A percentile compares a stretch with the other conserved stretches of the same genome.
These are phyloP conservation scores for Globisporangium recalcitrans DNA, from an alignment of 352 stramenopile species.

Conservation along the genomic window DNA sequence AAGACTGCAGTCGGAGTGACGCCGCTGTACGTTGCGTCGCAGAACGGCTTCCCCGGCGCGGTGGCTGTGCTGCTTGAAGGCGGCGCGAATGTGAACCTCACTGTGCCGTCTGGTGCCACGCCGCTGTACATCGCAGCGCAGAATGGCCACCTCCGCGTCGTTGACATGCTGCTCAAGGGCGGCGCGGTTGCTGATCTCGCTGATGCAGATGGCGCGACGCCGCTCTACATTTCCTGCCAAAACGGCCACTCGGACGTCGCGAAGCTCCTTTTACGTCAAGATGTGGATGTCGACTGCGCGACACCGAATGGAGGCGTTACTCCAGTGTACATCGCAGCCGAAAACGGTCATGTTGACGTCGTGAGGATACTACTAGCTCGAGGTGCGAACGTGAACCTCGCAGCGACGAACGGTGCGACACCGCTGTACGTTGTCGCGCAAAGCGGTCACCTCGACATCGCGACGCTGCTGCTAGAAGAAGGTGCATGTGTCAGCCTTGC, in stretches of 20 bases:
- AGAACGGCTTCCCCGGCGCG: constrained; percentile 1
- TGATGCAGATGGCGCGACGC: constrained; percentile 1
- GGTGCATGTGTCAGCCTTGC: neutral
- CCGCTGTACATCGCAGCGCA: constrained; percentile 9
- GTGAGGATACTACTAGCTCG: neutral
- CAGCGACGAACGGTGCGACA: constrained; percentile 1
- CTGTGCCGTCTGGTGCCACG: constrained; percentile 3
- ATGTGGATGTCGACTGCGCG: neutral
- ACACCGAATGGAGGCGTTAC: neutral
- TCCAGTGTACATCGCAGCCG: constrained; percentile 6
- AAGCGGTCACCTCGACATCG: neutral
- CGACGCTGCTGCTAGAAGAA: neutral
- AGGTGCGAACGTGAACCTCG: neutral
- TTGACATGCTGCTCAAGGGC: neutral
- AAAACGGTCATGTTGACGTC: constrained; percentile 2
- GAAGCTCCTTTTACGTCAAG: neutral
- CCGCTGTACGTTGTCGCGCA: constrained; percentile 3
- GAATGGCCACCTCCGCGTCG: neutral
- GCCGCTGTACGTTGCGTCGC: constrained; percentile 9
- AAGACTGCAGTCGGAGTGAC: constrained; percentile 7
- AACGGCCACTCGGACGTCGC: constrained; percentile 5
- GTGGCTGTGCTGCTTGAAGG: neutral
- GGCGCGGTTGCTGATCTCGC: neutral
- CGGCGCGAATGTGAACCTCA: neutral
- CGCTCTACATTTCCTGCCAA: constrained; percentile 10